Evolutionary conservation across 2,329 filamentous ascomycete genomes (phyloP), one percentile per base, ranked within the genome.

Genomic region (Trichoderma polysporum): DNA sequence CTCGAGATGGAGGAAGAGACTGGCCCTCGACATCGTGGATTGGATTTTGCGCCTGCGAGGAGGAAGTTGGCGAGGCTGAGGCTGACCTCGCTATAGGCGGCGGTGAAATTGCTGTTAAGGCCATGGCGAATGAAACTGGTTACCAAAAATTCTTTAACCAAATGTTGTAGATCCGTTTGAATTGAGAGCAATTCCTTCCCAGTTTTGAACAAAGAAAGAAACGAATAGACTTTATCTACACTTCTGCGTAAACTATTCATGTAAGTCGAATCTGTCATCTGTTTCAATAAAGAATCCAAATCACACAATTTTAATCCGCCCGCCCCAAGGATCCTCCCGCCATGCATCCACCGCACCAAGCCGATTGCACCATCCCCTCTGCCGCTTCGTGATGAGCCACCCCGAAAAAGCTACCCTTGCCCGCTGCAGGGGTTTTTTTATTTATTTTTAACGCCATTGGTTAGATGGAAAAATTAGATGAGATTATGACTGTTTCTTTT

Each of bases 351-450:
- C 27, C 59, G 19, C 60, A 25, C 60, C 60, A 25, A 47, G 60
- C 50, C 25, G 49, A 63, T 63, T 63, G 61, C 61, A 64, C 61
- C 61, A 64, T 64, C 50, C 50, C 50, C 50, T 64, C 25, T 15
- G 19, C 27, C n/a, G 37, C 37, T 56, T 64, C 61, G 61, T 64
- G 61, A 64, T 64, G 45, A 2, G 33, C 58, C 35, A 25, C 33
- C 33, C 58, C 15, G 33, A 31, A 25, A 29, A 29, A n/a, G 27
- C 25, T 52, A n/a, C 27, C 15, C 13, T 29, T 6, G 13, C 25
- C 33, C 27, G 9, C 15, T 9, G 17, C 31, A 50, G 25, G 41
- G 19, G 58, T 10, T 13, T 60, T 7, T 17, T 39, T n/a, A n/a
- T n/a, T n/a, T n/a, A n/a, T n/a, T n/a, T n/a, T n/a, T n/a, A n/a